Evolutionary conservation across 2,329 filamentous ascomycete species (phyloP), one percentile per base, ranked within the genome.

Genomic region (Exophiala bonariae): DNA sequence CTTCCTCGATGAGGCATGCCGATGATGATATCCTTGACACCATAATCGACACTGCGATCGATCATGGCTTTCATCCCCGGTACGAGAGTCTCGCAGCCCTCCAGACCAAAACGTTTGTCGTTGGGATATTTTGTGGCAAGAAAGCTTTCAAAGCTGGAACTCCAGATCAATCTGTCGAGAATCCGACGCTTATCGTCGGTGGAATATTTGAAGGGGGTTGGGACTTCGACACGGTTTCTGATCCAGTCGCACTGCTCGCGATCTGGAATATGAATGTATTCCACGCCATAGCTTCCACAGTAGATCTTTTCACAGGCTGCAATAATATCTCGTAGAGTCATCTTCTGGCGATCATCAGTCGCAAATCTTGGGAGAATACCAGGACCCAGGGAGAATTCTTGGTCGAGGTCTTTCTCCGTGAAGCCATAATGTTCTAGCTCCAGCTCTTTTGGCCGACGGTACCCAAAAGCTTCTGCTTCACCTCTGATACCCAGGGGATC

Each of bases 11-110:
- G 93, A 59, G 93, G 93, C 93, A 99, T 99, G 64, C 93, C 93
- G 64, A 99, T 99, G 65, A 99, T 88, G 62, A 99, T 97, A 66
- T 99, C 93, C 79, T 97, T 97, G 65, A 99, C 87, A 50, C 93
- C 93, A 64, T 96, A 96, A 68, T 99, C 93, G 60, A 99, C 93
- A 66, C 91, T 96, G 65, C 93, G 88, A 72, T 99, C 93, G 58
- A 99, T 99, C 55, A 99, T 77, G 44, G 93, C 93, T 79, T 99
- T 99, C 93, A 99, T 99, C 69, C 93, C 93, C 20, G 93, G 93
- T 49, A 99, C 95, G 58, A 99, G 80, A 47, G 89, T 92, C 73
- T 99, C 93, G 65, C 91, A 95, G 66, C 93, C 93, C 75, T 99
- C 93, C 20, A 99, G 82, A 74, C 93, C 93, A 72, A 99, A 99